Base-by-base conservation (phyloP, 2,329 filamentous ascomycete genomes). In the Colletotrichum sp. region DNA sequence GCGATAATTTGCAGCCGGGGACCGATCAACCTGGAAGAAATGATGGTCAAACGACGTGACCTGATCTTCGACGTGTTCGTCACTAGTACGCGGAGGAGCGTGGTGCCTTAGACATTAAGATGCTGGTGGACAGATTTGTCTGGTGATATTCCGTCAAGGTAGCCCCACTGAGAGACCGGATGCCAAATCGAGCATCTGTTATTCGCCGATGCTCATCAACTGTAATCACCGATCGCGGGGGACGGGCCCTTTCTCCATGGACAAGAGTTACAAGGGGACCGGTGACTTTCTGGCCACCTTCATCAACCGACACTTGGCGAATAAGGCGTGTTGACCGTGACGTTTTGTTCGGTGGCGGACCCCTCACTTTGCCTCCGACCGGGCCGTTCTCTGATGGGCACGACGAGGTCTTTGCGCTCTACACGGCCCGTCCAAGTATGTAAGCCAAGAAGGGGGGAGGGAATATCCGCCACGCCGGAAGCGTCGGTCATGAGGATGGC, bases 321-420 rank as follows among this genome's bases (percentile, higher is more conserved):
- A 59, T 34, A 63, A 64, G 49, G 32, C 26, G 18, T 28, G n/a
- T 30, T 32, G 21, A 13, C 26, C 21, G 64, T 36, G 39, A 36
- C 63, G 70, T 72, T 72, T n/a, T 72, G 10, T 36, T 67, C n/a
- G 59, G 69, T 76, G 73, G 69, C 69, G 69, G 30, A 52, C 28
- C 34, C 57, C 70, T 73, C 70, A 64, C 65, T 76, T 69, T 39
- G 64, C 70, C 70, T 69, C 64, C 64, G 44, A 62, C 36, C 49
- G 36, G 63, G 30, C 21, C 55, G 26, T 64, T 32, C 52, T 67
- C 34, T 49, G 10, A 39, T 39, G 52, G 24, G 63, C 39, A 75
- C 36, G 63, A 55, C 55, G 67, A 60, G 15, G n/a, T 55, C 63
- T 60, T 36, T 60, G 60, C 52, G 34, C 36, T 44, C 18, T n/a